These are phyloP conservation scores for Zangia roseola DNA, from an alignment of 768 basidiomycete genomes.

Conservation along the genomic window DNA sequence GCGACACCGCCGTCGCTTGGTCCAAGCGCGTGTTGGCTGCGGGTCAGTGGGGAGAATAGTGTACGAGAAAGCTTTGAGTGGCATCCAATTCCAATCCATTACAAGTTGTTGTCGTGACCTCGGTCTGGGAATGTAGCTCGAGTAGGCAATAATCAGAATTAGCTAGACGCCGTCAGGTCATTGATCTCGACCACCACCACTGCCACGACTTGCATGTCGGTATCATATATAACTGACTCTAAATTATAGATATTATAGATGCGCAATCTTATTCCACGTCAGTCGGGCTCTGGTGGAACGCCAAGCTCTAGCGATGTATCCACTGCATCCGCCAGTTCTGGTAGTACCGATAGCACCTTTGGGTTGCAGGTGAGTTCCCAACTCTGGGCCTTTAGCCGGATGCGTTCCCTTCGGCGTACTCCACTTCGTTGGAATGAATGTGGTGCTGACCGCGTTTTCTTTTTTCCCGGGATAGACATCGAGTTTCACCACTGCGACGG, in stretches of 20 bases:
- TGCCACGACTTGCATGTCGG: too few species aligned
- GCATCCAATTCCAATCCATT: conserved; percentile 11
- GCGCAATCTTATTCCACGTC: not conserved
- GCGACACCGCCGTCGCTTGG: conserved; percentile 16
- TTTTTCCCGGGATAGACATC: conserved; percentile 1
- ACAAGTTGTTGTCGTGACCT: not conserved
- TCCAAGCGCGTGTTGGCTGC: not conserved
- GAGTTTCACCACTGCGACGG: not conserved
- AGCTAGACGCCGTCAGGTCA: too few species aligned
- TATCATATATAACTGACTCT: too few species aligned
- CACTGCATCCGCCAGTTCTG: not conserved
- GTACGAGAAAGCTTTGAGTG: conserved; percentile 10
- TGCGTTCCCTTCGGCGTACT: not conserved
- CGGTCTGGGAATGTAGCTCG: too few species aligned
- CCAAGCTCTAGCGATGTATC: not conserved
- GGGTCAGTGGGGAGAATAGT: conserved; percentile 8
- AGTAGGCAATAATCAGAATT: too few species aligned
- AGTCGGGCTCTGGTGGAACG: not conserved
- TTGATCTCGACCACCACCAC: too few species aligned
- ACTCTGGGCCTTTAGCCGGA: too few species aligned
- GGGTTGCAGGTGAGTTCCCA: not conserved
- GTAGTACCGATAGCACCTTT: not conserved
- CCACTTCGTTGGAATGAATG: too few species aligned
- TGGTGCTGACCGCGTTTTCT: not conserved
- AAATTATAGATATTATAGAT: too few species aligned